Conservation (phyloP, 2,329 filamentous ascomycete genomes). For the Apiospora rasikravindrae region DNA sequence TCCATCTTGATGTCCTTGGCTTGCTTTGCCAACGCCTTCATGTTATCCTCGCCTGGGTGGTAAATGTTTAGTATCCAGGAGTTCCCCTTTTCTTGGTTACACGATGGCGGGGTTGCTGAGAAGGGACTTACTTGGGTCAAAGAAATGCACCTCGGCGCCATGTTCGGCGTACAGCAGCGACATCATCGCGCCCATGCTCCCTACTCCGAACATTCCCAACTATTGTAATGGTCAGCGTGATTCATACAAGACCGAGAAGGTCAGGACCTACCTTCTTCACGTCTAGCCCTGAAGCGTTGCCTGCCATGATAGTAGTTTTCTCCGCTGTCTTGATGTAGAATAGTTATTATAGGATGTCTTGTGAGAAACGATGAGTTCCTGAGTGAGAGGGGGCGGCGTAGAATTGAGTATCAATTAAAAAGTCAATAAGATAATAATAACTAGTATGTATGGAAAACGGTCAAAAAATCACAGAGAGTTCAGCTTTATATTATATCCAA, state of each 20-base stretch:
- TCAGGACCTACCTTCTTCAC: conserved; percentile 3
- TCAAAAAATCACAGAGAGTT: background rate
- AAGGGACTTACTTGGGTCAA: conserved; percentile 49
- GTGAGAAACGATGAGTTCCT: background rate
- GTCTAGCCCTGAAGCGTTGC: background rate
- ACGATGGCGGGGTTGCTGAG: background rate
- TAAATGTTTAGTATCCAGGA: background rate
- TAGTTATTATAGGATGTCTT: background rate
- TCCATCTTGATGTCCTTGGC: conserved; percentile 37
- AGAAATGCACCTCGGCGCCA: conserved; percentile 58
- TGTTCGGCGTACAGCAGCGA: conserved; percentile 63
- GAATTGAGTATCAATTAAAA: background rate
- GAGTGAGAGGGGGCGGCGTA: background rate
- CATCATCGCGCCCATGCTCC: conserved; percentile 66
- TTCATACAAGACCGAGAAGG: background rate
- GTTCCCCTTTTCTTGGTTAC: too few species aligned
- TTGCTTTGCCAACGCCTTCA: conserved; percentile 48
- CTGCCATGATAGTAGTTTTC: background rate
- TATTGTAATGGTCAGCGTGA: conserved; percentile 28
- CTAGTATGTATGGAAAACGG: background rate
- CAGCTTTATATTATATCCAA: background rate
- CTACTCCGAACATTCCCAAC: conserved; percentile 63
- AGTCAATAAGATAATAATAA: background rate
- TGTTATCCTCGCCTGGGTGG: conserved; percentile 43
- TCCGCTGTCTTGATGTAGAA: background rate